Evolutionary conservation across 2,329 filamentous ascomycete species (phyloP), one percentile per base, ranked within the genome.

Genomic region (Hymenoscyphus salicellus): DNA sequence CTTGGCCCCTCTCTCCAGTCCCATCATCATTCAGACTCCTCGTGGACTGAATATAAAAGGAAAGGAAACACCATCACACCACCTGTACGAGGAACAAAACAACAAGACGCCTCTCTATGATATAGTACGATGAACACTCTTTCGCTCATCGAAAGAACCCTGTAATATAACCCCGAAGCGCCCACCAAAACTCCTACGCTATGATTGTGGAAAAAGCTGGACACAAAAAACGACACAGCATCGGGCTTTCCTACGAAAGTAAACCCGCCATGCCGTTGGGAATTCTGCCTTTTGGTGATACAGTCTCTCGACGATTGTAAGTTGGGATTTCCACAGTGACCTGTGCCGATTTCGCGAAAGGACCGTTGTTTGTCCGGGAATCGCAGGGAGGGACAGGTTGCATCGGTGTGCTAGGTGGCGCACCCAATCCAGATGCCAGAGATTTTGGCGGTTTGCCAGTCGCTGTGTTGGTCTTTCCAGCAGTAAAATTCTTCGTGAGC

Each of bases 201-300:
- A 38, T 38, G 36, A 38, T 38, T 30, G 36, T 38, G 2, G 36
- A 38, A 38, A n/a, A 38, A 17, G 36, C 4, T 38, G 36, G 28
- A 30, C 28, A 38, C 36, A 38, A 14, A 38, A 38, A 14, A 17
- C 36, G 36, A 17, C 36, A 38, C 28, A 5, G 4, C 36, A 3
- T 38, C 36, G 3, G 6, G 28, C 16, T 38, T 38, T 14, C 20
- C 43, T 49, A 61, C 11, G 46, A 55, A 41, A 61, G 30, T 20
- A 61, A 46, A 55, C 26, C 30, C 30, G 26, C 72, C 77, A 83
- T 78, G 33, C 75, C 76, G 17, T 73, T 74, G 4, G 81, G 81
- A 23, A 79, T 70, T 3, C 77, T 78, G 7, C 67, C 65, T 32
- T 72, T 77, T 6, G 81, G 80, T 30, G 80, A 82, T 43, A 83